Evolutionary conservation across 1,139 yeast genomes (phyloP).

Genomic region (Cylindricascospora bacillispora): DNA sequence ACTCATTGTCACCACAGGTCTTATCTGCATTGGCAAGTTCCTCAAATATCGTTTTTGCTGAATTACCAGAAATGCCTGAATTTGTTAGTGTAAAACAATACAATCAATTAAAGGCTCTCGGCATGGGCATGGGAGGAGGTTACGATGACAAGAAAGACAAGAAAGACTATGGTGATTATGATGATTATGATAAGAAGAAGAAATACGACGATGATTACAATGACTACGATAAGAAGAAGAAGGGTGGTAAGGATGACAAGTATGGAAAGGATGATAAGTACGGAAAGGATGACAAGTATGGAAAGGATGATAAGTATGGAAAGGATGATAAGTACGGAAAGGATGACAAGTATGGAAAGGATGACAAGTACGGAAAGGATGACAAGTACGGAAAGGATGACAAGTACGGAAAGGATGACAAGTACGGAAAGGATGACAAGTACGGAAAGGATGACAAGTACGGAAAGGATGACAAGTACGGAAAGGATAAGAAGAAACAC

Average conservation of each 20-base stretch:
- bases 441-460: no score
- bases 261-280: slow-evolving; percentile 2
- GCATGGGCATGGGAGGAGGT: background rate
- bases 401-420: no score
- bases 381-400: no score
- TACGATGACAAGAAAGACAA: background rate
- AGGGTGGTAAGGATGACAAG: slow-evolving; percentile 5
- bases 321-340: no score
- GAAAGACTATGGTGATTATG: slow-evolving; percentile 1
- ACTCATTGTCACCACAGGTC: slow-evolving; percentile 11
- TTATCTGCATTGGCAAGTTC: slow-evolving; percentile 10
- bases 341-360: no score
- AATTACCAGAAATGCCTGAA: slow-evolving; percentile 16
- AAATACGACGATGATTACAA: slow-evolving; percentile 5
- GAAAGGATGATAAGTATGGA: slow-evolving; percentile 5
- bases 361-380: no score
- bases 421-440: no score
- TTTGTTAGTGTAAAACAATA: slow-evolving; percentile 14
- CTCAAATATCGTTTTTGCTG: slow-evolving; percentile 16
- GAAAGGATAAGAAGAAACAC: no score
- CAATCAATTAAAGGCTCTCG: slow-evolving; percentile 8
- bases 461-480: no score
- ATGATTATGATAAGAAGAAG: slow-evolving; percentile 6
- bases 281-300: slow-evolving; percentile 6
- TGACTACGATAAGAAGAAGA: slow-evolving; percentile 5